Evolutionary conservation across 768 basidiomycete species (phyloP).

Genomic region (Dioszegia hungarica): DNA sequence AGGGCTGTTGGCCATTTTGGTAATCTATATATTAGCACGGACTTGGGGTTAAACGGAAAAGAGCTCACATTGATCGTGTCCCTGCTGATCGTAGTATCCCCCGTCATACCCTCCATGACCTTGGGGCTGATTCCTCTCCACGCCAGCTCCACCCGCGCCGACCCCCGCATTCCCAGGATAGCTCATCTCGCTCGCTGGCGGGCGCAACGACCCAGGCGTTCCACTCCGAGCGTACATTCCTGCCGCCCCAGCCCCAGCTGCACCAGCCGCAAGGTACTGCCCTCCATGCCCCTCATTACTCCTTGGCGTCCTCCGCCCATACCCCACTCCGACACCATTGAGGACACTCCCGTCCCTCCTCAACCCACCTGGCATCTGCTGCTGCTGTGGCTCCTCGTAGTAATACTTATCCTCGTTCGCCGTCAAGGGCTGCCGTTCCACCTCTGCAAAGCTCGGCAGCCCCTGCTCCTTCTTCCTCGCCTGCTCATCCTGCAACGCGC

Average conservation of each 20-base stretch:
- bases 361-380: constrained; percentile 21
- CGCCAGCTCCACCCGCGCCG: constrained; percentile 33
- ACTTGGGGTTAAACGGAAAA: background rate
- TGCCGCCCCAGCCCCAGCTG: constrained; percentile 3
- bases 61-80: constrained; percentile 14
- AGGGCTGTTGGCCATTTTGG: constrained; percentile 8
- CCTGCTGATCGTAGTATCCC: background rate
- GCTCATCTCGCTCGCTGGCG: constrained; percentile 14
- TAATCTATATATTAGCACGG: background rate
- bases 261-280: constrained; percentile 1
- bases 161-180: constrained; percentile 35
- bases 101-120: background rate
- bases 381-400: constrained; percentile 17
- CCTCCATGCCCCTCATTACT: constrained; percentile 13
- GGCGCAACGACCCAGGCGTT: constrained; percentile 2
- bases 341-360: constrained; percentile 17
- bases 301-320: constrained; percentile 27
- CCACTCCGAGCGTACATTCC: constrained; percentile 12
- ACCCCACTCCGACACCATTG: constrained; percentile 27
- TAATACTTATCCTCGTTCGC: constrained; percentile 35
- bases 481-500: constrained; percentile 31
- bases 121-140: constrained; percentile 14
- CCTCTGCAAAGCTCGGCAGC: constrained; percentile 32
- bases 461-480: constrained; percentile 38
- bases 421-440: constrained; percentile 28